Conservation (phyloP, 2,329 filamentous ascomycete species). For the Sordariomycetes sp. region DNA sequence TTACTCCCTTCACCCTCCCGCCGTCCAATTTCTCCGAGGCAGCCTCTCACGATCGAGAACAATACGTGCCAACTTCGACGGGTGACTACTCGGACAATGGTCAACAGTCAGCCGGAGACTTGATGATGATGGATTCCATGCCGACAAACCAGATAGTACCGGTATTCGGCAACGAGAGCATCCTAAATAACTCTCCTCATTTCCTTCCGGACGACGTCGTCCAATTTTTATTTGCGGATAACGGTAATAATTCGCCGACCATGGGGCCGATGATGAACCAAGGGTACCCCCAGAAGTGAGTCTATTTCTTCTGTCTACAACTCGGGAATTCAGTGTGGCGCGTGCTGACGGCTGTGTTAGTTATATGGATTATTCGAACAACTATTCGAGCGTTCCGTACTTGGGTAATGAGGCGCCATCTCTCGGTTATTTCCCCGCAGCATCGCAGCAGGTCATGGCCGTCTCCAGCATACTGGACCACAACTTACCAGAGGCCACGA, state of each 20-base stretch:
- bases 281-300: constrained; percentile 1
- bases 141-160: constrained; percentile 58
- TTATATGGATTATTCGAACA: constrained; percentile 37
- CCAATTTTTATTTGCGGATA: constrained; percentile 61
- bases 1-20: constrained; percentile 48
- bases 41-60: constrained; percentile 18
- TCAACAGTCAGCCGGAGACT: constrained; percentile 31
- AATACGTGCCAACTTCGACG: constrained; percentile 22
- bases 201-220: constrained; percentile 78
- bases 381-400: constrained; percentile 17
- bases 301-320: not conserved
- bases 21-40: constrained; percentile 42
- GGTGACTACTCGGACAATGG: constrained; percentile 32
- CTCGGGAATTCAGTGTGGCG: not conserved
- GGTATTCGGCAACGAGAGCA: constrained; percentile 73
- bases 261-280: constrained; percentile 1
- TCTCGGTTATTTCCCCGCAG: constrained; percentile 43
- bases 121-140: constrained; percentile 51
- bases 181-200: constrained; percentile 72
- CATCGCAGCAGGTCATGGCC: constrained; percentile 71
- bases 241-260: not conserved
- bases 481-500: constrained; percentile 61
- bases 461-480: constrained; percentile 77
- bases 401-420: constrained; percentile 17
- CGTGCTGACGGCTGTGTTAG: constrained; percentile 16